These are phyloP conservation scores for Populus pruinosa DNA, from an alignment of 345 rosid species.

Conservation along the genomic window DNA sequence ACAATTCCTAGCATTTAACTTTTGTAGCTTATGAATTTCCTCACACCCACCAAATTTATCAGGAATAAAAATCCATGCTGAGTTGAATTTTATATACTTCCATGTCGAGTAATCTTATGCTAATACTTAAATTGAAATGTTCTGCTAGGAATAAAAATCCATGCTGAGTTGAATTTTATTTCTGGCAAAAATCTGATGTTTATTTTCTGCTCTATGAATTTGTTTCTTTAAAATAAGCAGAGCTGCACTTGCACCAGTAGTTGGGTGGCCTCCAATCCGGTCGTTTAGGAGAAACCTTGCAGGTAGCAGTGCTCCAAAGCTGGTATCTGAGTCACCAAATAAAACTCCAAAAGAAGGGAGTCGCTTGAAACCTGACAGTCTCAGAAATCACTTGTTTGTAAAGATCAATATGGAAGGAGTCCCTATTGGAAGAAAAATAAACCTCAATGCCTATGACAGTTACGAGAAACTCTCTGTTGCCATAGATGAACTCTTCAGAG, in stretches of 20 bases:
- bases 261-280: conserved; percentile 52
- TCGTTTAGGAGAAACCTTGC: conserved; percentile 41
- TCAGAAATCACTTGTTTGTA: conserved; percentile 24
- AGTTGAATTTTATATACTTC: too few species aligned
- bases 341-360: conserved; percentile 14
- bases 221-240: conserved; percentile 22
- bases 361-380: conserved; percentile 5
- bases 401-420: conserved; percentile 49
- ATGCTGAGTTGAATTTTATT: not conserved
- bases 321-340: conserved; percentile 3
- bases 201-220: not conserved
- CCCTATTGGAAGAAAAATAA: conserved; percentile 48
- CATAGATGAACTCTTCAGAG: conserved; percentile 44
- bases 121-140: too few species aligned
- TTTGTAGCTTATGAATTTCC: not conserved
- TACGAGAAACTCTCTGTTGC: conserved; percentile 43
- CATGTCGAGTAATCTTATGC: not conserved
- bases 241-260: conserved; percentile 23
- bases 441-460: conserved; percentile 41
- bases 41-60: not conserved
- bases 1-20: too few species aligned
- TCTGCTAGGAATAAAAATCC: not conserved
- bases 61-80: too few species aligned
- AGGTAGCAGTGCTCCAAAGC: conserved; percentile 18
- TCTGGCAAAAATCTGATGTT: not conserved